Evolutionary conservation across 78 protist genomes (phyloP).

Genomic region (Dictyostelium brefeldianum): DNA sequence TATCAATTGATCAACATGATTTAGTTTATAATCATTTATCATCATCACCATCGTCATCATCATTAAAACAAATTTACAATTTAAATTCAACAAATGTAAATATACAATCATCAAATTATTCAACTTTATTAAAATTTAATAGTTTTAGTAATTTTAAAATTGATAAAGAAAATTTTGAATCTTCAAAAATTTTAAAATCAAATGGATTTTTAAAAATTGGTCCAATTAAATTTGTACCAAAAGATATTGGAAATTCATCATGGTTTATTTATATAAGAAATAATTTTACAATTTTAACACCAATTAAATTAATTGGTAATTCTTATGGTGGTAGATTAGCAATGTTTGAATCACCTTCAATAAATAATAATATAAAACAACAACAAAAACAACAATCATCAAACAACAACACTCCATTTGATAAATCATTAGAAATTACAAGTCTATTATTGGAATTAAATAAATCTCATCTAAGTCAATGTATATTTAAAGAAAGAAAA

Average conservation of each 20-base stretch:
- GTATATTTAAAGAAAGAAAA: slow-evolving; percentile 39
- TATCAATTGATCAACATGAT: slow-evolving; percentile 17
- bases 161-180: not conserved
- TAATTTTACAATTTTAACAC: slow-evolving; percentile 38
- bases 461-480: slow-evolving; percentile 70
- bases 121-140: too few relatives aligned
- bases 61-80: not conserved
- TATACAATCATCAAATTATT: too few relatives aligned
- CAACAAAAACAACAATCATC: not conserved
- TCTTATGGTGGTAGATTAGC: slow-evolving; percentile 48
- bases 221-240: slow-evolving; percentile 55
- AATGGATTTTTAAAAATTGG: slow-evolving; percentile 17
- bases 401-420: not conserved
- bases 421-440: not conserved
- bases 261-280: slow-evolving; percentile 28
- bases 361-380: too few relatives aligned
- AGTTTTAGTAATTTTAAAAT: slow-evolving; percentile 4
- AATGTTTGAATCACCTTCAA: slow-evolving; percentile 11
- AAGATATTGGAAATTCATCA: slow-evolving; percentile 2
- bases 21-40: not conserved
- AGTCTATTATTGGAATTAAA: slow-evolving; percentile 44
- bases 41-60: not conserved
- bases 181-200: slow-evolving; percentile 12
- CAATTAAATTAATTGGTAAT: slow-evolving; percentile 18
- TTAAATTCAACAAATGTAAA: too few relatives aligned